phyloP scores from a whole-genome alignment of 2,329 filamentous ascomycete species.

The Aureobasidium sp. region DNA sequence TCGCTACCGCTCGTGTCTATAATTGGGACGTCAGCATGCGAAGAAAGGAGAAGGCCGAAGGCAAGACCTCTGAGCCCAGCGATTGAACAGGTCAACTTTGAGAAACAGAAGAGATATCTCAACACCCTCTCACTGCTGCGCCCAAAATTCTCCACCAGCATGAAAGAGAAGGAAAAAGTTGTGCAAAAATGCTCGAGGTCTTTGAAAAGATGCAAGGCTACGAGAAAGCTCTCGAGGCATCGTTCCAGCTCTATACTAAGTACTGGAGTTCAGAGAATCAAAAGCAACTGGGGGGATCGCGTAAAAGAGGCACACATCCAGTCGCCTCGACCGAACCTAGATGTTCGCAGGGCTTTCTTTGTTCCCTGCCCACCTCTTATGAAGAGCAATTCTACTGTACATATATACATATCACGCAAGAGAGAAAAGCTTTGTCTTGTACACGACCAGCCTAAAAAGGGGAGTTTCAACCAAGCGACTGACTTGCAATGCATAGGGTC shows the following conservation, averaged over 20 bases:
- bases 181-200: not conserved
- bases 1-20: constrained; percentile 93
- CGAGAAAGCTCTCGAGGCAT: not conserved
- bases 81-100: not conserved
- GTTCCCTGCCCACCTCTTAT: not conserved
- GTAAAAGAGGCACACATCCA: not conserved
- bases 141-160: not conserved
- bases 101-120: not conserved
- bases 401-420: not conserved
- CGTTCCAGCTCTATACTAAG: not conserved
- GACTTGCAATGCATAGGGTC: too few relatives aligned
- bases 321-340: not conserved
- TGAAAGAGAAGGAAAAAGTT: not conserved
- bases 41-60: constrained; percentile 67
- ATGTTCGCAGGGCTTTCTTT: not conserved
- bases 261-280: not conserved
- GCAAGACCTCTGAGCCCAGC: not conserved
- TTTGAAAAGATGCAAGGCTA: not conserved
- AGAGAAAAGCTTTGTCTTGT: not conserved
- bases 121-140: not conserved
- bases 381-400: not conserved
- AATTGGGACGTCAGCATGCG: constrained; percentile 98
- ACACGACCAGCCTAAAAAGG: not conserved
- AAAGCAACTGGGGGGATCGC: not conserved
- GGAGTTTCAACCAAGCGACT: not conserved